Conservation (phyloP, 225 moss, liverwort and hornwort genomes). For the Sphagnum tenellum region DNA sequence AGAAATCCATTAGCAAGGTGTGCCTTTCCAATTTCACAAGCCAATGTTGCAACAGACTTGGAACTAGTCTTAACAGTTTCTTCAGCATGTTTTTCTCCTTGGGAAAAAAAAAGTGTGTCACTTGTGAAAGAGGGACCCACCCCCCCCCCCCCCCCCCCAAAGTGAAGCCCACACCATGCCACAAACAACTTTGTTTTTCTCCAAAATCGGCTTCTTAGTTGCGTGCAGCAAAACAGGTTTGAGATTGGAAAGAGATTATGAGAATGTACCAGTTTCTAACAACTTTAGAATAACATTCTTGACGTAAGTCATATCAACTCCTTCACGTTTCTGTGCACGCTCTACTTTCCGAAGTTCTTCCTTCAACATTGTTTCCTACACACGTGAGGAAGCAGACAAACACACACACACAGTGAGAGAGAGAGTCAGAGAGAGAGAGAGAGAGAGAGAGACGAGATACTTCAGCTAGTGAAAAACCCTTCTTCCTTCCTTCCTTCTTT, state of each 20-base stretch:
- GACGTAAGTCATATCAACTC: constrained; percentile 93
- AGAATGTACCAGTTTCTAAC: constrained; percentile 63
- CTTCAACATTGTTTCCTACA: constrained; percentile 61
- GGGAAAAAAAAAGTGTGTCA: background rate
- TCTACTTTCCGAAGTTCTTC: constrained; percentile 87
- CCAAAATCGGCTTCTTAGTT: background rate
- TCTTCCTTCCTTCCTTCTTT: too few species aligned
- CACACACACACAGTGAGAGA: too few species aligned
- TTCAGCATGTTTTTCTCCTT: too few species aligned
- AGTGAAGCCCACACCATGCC: background rate
- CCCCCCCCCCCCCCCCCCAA: background rate
- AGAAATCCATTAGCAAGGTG: too few species aligned
- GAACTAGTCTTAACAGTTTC: too few species aligned
- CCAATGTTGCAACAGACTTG: too few species aligned
- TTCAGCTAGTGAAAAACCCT: too few species aligned
- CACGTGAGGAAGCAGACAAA: background rate
- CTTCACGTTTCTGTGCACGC: constrained; percentile 84
- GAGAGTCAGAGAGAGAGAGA: too few species aligned
- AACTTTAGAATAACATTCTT: constrained; percentile 93
- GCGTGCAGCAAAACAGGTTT: background rate
- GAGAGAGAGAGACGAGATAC: too few species aligned
- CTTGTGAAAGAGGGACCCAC: background rate
- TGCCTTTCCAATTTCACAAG: too few species aligned
- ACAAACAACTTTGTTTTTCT: background rate
- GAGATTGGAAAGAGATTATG: background rate